Percentiles rank a stretch among this genome's conserved stretches.
phyloP scores from a whole-genome alignment of 768 basidiomycete genomes.

The Collybia mongolica region DNA sequence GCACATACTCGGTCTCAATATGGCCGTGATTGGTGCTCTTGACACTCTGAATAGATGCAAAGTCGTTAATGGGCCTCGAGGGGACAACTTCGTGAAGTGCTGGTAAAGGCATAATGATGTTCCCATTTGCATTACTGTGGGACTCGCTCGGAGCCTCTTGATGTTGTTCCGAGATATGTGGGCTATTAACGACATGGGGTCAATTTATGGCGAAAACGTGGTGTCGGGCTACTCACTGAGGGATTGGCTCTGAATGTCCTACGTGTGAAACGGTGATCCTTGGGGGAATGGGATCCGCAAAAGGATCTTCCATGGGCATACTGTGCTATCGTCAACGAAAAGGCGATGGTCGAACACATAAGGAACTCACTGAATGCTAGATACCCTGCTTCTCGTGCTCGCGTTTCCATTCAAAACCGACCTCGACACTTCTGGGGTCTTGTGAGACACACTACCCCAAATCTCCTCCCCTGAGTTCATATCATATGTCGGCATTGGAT shows the following conservation, averaged over 20 bases:
- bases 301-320: constrained; percentile 25
- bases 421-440: constrained; percentile 3
- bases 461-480: constrained; percentile 13
- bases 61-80: constrained; percentile 21
- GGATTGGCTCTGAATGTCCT: constrained; percentile 11
- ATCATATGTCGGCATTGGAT: constrained; percentile 10
- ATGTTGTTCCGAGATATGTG: constrained; percentile 18
- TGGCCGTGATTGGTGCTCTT: constrained; percentile 6
- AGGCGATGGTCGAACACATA: not conserved
- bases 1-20: constrained; percentile 28
- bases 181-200: constrained; percentile 7
- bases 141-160: constrained; percentile 18
- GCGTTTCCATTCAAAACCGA: constrained; percentile 6
- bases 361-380: constrained; percentile 13
- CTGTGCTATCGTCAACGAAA: constrained; percentile 8
- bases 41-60: constrained; percentile 20
- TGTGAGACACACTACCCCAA: constrained; percentile 12
- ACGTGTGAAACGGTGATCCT: constrained; percentile 20
- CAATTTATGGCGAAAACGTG: constrained; percentile 17
- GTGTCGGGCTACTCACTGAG: constrained; percentile 18
- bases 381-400: constrained; percentile 8
- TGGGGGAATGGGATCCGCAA: constrained; percentile 30
- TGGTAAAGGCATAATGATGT: constrained; percentile 42
- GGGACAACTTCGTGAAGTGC: constrained; percentile 38
- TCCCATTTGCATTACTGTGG: constrained; percentile 22